Percentiles rank a stretch among this genome's conserved stretches.
phyloP scores from a whole-genome alignment of 805 yeast species.

The Kodamaea sagamina region DNA sequence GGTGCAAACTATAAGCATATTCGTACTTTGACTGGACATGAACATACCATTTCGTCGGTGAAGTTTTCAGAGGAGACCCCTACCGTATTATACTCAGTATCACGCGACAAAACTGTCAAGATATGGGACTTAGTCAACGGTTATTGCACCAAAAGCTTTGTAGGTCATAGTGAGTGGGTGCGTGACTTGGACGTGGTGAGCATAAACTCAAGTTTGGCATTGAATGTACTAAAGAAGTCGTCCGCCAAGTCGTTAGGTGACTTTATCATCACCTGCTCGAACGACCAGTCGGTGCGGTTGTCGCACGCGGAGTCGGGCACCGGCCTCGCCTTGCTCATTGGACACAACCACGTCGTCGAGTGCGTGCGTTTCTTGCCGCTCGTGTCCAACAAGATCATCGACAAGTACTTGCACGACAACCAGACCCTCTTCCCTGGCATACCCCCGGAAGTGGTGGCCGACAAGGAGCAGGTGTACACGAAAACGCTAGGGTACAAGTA shows the following conservation, averaged over 20 bases:
- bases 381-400: constrained; percentile 49
- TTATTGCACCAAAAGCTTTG: constrained; percentile 61
- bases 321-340: constrained; percentile 65
- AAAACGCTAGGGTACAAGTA: constrained; percentile 60
- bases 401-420: constrained; percentile 40
- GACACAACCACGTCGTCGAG: constrained; percentile 85
- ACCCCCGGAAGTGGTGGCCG: constrained; percentile 29
- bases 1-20: constrained; percentile 51
- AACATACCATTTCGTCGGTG: constrained; percentile 75
- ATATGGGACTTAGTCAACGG: constrained; percentile 72
- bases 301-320: constrained; percentile 68
- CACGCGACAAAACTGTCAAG: constrained; percentile 62
- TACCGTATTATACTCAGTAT: constrained; percentile 55
- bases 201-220: constrained; percentile 16
- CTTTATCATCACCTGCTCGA: constrained; percentile 70
- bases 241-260: constrained; percentile 46
- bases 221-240: constrained; percentile 10
- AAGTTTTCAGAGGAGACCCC: constrained; percentile 51
- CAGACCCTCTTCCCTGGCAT: constrained; percentile 33
- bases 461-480: constrained; percentile 28
- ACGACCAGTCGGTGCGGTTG: constrained; percentile 72
- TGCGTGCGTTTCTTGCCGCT: constrained; percentile 65
- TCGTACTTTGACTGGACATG: constrained; percentile 78
- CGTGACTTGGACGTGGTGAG: constrained; percentile 54
- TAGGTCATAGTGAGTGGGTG: constrained; percentile 90